A percentile compares a stretch with the other conserved stretches of the same genome.
Conservation (phyloP, 257 asterid genomes). For the Solanum peruvianum region DNA sequence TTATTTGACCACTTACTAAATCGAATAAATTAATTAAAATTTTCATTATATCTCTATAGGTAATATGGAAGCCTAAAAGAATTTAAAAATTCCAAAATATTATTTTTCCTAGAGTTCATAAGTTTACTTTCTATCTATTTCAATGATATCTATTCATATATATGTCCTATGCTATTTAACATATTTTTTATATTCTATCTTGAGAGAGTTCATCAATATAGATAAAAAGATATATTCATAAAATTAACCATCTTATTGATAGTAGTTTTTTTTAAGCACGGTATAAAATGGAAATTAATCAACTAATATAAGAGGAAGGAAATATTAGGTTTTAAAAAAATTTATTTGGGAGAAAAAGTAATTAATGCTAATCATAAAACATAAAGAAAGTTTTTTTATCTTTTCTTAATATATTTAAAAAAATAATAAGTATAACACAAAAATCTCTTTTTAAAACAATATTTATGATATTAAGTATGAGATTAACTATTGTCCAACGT, state of each 20-base stretch:
- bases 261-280: too few species aligned
- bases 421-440: too few species aligned
- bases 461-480: too few species aligned
- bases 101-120: neutral
- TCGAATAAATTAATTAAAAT: neutral
- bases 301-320: too few species aligned
- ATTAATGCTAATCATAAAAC: neutral
- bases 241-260: too few species aligned
- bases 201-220: neutral
- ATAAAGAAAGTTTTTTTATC: neutral
- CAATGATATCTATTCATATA: neutral
- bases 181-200: neutral
- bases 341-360: neutral
- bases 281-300: too few species aligned
- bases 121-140: neutral
- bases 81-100: neutral
- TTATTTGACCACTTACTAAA: neutral
- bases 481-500: too few species aligned
- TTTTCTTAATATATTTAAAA: too few species aligned
- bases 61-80: neutral
- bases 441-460: too few species aligned
- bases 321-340: too few species aligned
- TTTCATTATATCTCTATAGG: neutral
- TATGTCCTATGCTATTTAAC: neutral
- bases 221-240: neutral